Evolutionary conservation across 768 basidiomycete genomes (phyloP).

Genomic region (Grammothele lineata): DNA sequence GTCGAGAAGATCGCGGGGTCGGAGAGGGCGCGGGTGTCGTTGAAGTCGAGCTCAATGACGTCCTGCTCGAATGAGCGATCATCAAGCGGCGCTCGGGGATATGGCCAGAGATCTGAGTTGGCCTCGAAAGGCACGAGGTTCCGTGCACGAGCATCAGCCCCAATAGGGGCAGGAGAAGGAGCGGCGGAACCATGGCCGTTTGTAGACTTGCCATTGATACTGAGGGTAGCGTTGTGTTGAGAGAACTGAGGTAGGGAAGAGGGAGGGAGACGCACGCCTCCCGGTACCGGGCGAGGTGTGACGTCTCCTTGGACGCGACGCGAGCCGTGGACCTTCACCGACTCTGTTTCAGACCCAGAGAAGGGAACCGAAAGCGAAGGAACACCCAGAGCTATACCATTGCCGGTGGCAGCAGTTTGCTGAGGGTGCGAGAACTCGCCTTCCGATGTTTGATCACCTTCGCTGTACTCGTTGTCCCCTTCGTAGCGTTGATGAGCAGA

Average conservation of each 20-base stretch:
- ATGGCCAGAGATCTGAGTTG: constrained; percentile 70
- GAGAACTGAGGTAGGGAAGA: constrained; percentile 4
- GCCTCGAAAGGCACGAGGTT: constrained; percentile 56
- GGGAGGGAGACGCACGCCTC: constrained; percentile 20
- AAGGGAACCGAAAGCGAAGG: constrained; percentile 12
- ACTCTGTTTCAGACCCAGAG: constrained; percentile 7
- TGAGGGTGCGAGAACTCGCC: constrained; percentile 17
- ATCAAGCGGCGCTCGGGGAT: constrained; percentile 45
- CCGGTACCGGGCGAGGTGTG: constrained; percentile 51
- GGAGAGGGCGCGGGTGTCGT: constrained; percentile 68
- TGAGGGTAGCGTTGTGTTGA: background rate
- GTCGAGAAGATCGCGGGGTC: constrained; percentile 54
- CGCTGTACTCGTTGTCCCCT: constrained; percentile 33
- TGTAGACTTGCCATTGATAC: background rate
- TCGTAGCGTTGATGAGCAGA: constrained; percentile 28
- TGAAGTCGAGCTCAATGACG: constrained; percentile 73
- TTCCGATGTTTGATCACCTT: constrained; percentile 20
- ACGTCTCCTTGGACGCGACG: constrained; percentile 40
- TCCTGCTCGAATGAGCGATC: constrained; percentile 38
- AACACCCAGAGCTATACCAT: background rate
- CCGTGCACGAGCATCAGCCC: constrained; percentile 16
- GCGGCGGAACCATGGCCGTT: background rate
- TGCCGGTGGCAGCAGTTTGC: constrained; percentile 9
- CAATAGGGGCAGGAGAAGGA: background rate
- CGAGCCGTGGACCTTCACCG: background rate